Percentiles rank a stretch among this genome's conserved stretches.
phyloP scores from a whole-genome alignment of 1,139 yeast genomes.

The Candida neerlandica region DNA sequence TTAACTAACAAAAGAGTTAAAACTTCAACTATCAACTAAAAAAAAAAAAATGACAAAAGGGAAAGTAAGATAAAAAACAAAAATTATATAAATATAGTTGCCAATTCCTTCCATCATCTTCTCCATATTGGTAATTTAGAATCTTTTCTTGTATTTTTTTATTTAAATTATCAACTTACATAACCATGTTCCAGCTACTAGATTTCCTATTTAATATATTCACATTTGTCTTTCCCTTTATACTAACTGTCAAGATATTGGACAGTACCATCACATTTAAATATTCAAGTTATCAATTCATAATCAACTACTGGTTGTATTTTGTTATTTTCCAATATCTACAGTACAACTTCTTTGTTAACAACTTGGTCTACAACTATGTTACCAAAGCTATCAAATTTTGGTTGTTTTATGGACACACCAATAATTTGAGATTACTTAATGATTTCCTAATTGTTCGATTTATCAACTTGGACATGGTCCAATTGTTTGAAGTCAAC shows the following conservation, averaged over 20 bases:
- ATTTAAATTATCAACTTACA: background rate
- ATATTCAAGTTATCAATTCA: constrained; percentile 14
- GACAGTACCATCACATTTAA: constrained; percentile 13
- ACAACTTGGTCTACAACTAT: constrained; percentile 1
- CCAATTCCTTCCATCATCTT: background rate
- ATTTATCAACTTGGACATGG: background rate
- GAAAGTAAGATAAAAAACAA: background rate
- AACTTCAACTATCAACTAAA: no score
- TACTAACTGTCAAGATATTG: constrained; percentile 16
- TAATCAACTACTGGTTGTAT: constrained; percentile 19
- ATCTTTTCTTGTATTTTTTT: background rate
- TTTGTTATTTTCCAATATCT: constrained; percentile 11
- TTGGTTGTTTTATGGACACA: constrained; percentile 17
- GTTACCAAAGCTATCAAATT: constrained; percentile 1
- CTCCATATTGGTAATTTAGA: background rate
- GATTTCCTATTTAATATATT: constrained; percentile 10
- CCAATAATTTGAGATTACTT: constrained; percentile 11
- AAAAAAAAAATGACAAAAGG: no score
- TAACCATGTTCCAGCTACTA: constrained; percentile 5
- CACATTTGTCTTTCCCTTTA: constrained; percentile 16
- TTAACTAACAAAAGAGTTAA: no score
- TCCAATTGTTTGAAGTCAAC: constrained; percentile 8
- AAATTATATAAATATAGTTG: constrained; percentile 15
- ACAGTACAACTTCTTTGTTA: background rate
- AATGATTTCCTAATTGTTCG: constrained; percentile 10